Conservation (phyloP, 164 flowering plant species). For the Annona cherimola region DNA sequence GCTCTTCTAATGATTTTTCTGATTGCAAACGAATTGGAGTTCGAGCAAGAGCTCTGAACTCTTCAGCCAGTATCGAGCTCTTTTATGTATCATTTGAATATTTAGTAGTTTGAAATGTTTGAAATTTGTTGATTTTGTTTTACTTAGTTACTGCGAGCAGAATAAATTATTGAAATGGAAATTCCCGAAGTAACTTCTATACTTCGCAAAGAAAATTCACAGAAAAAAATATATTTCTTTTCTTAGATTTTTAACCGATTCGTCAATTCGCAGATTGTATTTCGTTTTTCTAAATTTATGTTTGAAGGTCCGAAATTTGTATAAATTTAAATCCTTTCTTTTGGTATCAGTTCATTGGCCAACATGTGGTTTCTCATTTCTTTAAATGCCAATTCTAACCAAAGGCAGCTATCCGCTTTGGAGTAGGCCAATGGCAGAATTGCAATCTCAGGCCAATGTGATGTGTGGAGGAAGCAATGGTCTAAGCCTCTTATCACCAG, state of each 20-base stretch:
- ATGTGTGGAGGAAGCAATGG: slow-evolving; percentile 24
- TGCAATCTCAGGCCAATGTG: slow-evolving; percentile 30
- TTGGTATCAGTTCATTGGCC: neutral
- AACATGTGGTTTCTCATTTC: neutral
- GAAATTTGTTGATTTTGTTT: slow-evolving; percentile 6
- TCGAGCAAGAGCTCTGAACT: neutral
- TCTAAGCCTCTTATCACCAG: slow-evolving; percentile 1
- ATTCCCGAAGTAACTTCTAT: too few relatives aligned
- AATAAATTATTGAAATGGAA: neutral
- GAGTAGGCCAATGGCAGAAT: slow-evolving; percentile 31
- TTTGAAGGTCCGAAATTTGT: neutral
- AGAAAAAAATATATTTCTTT: too few relatives aligned
- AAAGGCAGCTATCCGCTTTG: neutral
- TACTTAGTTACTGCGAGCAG: neutral
- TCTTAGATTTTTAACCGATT: too few relatives aligned
- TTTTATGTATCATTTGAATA: neutral
- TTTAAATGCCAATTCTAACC: neutral
- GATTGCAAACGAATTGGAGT: neutral
- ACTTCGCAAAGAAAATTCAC: too few relatives aligned
- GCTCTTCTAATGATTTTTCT: neutral
- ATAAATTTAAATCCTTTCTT: neutral
- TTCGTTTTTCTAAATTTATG: neutral
- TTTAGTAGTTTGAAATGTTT: too few relatives aligned
- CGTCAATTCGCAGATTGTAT: neutral
- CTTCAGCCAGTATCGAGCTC: neutral